Conservation (phyloP, 2,329 filamentous ascomycete genomes). For the Aspergillus nomiae region DNA sequence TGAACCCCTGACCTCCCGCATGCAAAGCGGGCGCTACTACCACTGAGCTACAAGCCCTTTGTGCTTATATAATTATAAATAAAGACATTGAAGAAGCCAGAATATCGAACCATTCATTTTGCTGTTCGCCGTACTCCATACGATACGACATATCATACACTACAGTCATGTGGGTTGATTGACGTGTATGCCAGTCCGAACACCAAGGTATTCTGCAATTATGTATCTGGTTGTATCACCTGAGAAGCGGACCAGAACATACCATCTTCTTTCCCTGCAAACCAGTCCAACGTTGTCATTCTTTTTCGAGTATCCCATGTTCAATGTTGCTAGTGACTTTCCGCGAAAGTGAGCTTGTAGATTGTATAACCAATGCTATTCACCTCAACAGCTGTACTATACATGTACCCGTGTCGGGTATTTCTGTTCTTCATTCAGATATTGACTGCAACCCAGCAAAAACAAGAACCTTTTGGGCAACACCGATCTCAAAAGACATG, state of each 20-base stretch:
- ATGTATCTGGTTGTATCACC: neutral
- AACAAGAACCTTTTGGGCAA: neutral
- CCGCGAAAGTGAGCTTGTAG: neutral
- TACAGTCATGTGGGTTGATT: neutral
- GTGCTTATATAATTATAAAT: neutral
- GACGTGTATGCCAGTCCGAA: neutral
- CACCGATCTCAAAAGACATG: neutral
- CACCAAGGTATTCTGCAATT: neutral
- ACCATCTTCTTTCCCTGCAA: neutral
- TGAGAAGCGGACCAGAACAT: neutral
- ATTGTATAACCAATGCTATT: neutral
- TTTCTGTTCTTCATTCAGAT: neutral
- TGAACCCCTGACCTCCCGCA: slow-evolving; percentile 6
- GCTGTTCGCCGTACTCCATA: too few relatives aligned
- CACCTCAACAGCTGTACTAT: neutral
- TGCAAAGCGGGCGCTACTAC: slow-evolving; percentile 6
- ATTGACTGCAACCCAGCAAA: neutral
- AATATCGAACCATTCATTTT: too few relatives aligned
- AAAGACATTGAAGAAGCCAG: too few relatives aligned
- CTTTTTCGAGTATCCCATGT: too few relatives aligned
- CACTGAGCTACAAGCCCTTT: slow-evolving; percentile 4
- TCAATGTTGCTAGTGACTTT: neutral
- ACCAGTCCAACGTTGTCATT: neutral
- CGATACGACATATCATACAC: neutral
- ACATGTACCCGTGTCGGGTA: neutral